Percentiles rank a stretch among this genome's conserved stretches.
Evolutionary conservation across 192 early-diverging fungal species (phyloP).

Genomic region (Martensiomyces pterosporus): DNA sequence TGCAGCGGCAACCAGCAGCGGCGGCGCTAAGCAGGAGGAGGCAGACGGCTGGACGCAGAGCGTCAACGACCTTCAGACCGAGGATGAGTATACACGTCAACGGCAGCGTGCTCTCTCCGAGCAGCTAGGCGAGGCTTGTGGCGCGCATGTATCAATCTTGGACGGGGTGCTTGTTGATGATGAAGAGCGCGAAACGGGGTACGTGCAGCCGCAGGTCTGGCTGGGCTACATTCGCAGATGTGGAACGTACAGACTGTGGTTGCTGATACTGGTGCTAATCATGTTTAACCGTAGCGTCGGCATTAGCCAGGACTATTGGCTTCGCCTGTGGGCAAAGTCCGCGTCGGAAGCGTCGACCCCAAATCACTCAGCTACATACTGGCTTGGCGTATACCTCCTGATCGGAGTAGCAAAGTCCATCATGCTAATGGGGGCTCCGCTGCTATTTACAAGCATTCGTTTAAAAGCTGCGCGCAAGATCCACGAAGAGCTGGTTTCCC

Average conservation of each 20-base stretch:
- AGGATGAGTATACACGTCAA: constrained; percentile 32
- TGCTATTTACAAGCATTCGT: constrained; percentile 47
- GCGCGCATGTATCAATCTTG: constrained; percentile 17
- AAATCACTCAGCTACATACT: constrained; percentile 38
- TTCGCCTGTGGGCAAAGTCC: constrained; percentile 57
- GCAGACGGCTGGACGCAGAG: neutral
- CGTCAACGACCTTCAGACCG: constrained; percentile 17
- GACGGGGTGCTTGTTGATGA: constrained; percentile 69
- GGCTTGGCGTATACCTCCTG: constrained; percentile 59
- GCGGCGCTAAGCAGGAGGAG: neutral
- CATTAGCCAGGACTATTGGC: constrained; percentile 60
- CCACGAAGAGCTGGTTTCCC: constrained; percentile 56
- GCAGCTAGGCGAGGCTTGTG: constrained; percentile 10
- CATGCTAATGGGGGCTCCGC: constrained; percentile 40
- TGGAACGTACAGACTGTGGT: constrained; percentile 64
- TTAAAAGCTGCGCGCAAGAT: constrained; percentile 56
- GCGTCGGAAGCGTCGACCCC: too few relatives aligned
- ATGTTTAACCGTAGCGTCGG: constrained; percentile 47
- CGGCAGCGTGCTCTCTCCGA: constrained; percentile 3
- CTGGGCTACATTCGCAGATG: constrained; percentile 68
- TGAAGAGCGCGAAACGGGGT: constrained; percentile 80
- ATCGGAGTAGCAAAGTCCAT: constrained; percentile 54
- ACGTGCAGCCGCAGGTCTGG: constrained; percentile 74
- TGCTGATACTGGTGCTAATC: constrained; percentile 9
- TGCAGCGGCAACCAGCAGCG: too few relatives aligned